phyloP scores from a whole-genome alignment of 345 rosid genomes.

The Linum lewisii region DNA sequence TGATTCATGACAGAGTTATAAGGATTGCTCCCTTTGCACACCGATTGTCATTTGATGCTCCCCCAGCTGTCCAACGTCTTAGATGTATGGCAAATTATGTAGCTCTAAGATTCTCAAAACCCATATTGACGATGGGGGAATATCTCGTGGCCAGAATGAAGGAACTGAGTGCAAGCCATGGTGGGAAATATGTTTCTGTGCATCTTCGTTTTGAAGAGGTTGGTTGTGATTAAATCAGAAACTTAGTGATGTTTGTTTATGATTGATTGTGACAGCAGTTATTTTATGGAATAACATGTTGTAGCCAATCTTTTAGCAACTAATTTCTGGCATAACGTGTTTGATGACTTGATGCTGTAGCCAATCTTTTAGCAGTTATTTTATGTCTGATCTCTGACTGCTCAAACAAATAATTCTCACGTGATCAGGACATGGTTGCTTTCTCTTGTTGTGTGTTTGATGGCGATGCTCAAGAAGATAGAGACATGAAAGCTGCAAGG shows the following conservation, averaged over 20 bases:
- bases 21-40: slow-evolving; percentile 99
- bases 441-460: slow-evolving; percentile 98
- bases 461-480: slow-evolving; percentile 81
- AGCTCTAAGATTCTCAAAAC: slow-evolving; percentile 70
- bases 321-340: background rate
- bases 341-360: background rate
- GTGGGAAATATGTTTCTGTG: slow-evolving; percentile 80
- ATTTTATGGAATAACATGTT: slow-evolving; percentile 1
- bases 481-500: slow-evolving; percentile 87
- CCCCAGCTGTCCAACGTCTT: slow-evolving; percentile 80
- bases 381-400: slow-evolving; percentile 8
- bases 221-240: slow-evolving; percentile 21
- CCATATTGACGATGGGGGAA: slow-evolving; percentile 70
- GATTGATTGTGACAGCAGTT: background rate
- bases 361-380: too few relatives aligned
- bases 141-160: slow-evolving; percentile 90
- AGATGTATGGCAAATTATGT: slow-evolving; percentile 92
- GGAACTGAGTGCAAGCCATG: slow-evolving; percentile 66
- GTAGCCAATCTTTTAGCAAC: background rate
- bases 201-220: slow-evolving; percentile 99
- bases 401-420: slow-evolving; percentile 3
- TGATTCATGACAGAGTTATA: slow-evolving; percentile 56
- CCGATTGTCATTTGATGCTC: slow-evolving; percentile 93
- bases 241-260: slow-evolving; percentile 2
- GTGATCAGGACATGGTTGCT: slow-evolving; percentile 95